A percentile compares a stretch with the other conserved stretches of the same genome.
phyloP scores from a whole-genome alignment of 768 basidiomycete genomes.

The Agaricus blazei region DNA sequence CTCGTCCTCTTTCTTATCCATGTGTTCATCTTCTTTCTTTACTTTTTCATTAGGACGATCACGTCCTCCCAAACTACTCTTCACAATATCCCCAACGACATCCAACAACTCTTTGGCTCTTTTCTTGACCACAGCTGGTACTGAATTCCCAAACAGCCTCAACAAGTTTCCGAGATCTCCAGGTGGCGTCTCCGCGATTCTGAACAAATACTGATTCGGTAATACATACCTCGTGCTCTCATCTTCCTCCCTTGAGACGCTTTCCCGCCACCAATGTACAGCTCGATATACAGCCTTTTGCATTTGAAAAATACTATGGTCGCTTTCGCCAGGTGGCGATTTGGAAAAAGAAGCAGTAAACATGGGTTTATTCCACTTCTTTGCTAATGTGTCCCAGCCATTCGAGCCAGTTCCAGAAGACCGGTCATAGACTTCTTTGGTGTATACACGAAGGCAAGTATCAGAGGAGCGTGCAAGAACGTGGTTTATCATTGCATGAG shows the following conservation, averaged over 20 bases:
- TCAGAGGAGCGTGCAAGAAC: slow-evolving; percentile 71
- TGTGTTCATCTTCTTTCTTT: slow-evolving; percentile 12
- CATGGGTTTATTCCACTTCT: slow-evolving; percentile 72
- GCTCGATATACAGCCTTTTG: slow-evolving; percentile 62
- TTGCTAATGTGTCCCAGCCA: slow-evolving; percentile 76
- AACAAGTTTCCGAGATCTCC: slow-evolving; percentile 59
- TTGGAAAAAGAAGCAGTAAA: slow-evolving; percentile 20
- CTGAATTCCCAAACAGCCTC: slow-evolving; percentile 44
- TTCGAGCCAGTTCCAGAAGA: slow-evolving; percentile 56
- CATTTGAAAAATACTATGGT: slow-evolving; percentile 31
- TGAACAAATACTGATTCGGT: slow-evolving; percentile 70
- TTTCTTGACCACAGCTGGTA: slow-evolving; percentile 60
- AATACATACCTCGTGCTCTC: slow-evolving; percentile 79
- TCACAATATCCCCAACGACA: slow-evolving; percentile 50
- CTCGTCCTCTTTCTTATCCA: slow-evolving; percentile 10
- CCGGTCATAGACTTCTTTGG: slow-evolving; percentile 65
- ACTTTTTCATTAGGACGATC: slow-evolving; percentile 9
- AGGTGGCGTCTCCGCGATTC: slow-evolving; percentile 67
- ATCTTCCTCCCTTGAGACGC: slow-evolving; percentile 74
- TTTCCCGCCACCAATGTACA: slow-evolving; percentile 83
- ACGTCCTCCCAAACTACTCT: slow-evolving; percentile 20
- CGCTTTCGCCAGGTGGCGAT: slow-evolving; percentile 17
- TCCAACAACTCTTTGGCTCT: slow-evolving; percentile 61
- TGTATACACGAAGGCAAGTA: slow-evolving; percentile 70
- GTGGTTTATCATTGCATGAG: slow-evolving; percentile 46